Base-by-base conservation (phyloP, 2,329 filamentous ascomycete genomes). In the Epicoccum sorghinum region DNA sequence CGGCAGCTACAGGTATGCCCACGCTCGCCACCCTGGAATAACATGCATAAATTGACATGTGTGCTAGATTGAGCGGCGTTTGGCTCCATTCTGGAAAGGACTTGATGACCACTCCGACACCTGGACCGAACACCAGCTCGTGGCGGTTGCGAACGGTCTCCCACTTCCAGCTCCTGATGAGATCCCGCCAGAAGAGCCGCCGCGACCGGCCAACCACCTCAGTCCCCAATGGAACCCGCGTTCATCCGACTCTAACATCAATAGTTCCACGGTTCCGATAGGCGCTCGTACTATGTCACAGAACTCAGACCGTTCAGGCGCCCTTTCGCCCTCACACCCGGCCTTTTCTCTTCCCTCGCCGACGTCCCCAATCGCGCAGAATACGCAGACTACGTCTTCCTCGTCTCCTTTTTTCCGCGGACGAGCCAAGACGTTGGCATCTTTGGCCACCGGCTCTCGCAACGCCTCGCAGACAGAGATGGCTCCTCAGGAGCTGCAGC, bases 71-170 rank as follows among this genome's bases (percentile, higher is more conserved):
- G 95, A 99, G 76, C 85, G 95, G 64, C 88, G 89, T 58, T 78
- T 99, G 58, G 95, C 95, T 37, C 95, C 95, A 0, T 99, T 99
- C 74, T 99, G 93, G 92, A 88, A 89, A 70, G 95, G 95, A 4
- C 80, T 99, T 4, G 89, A 96, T 60, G 93, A 98, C 73, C 91
- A 95, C 74, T 89, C 88, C 13, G 85, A 90, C 22, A 89, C 86
- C 47, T 99, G 95, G 95, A 89, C 91, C 10, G 95, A 99, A 69
- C 88, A 95, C 75, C 95, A 99, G 75, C 85, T 99, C n/a, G 86
- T 97, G 66, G 92, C 93, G 52, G 92, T 91, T 23, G 95, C 89
- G 44, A 86, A 91, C 68, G 93, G 91, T 18, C 83, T 96, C 51
- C 86, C 90, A 3, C 87, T 98, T 45, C 95, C 95, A 10, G 84